phyloP scores from a whole-genome alignment of 305 asterid genomes.

The Fraxinus greggii region DNA sequence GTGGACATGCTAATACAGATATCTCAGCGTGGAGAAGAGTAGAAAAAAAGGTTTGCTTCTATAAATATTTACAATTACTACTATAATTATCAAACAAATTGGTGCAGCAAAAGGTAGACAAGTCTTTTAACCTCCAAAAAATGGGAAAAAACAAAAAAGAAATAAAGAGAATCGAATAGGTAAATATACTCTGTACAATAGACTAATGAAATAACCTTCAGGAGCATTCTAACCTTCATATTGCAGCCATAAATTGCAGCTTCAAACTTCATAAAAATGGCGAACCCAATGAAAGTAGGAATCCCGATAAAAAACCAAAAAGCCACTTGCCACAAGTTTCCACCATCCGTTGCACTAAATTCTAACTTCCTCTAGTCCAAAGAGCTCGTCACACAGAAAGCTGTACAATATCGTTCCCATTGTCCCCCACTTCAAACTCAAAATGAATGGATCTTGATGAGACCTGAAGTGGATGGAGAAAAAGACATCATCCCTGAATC shows the following conservation, averaged over 20 bases:
- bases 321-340: not conserved
- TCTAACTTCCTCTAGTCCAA: not conserved
- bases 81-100: slow-evolving; percentile 1
- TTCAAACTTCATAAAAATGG: not conserved
- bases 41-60: not conserved
- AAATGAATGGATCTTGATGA: not conserved
- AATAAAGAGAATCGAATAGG: not conserved
- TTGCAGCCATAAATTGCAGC: slow-evolving; percentile 4
- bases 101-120: not conserved
- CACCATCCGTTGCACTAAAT: not conserved
- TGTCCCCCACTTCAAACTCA: not conserved
- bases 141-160: not conserved
- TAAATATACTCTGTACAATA: not conserved
- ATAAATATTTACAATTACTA: slow-evolving; percentile 5
- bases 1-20: not conserved
- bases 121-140: not conserved
- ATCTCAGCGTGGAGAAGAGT: not conserved
- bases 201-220: not conserved
- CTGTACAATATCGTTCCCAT: not conserved
- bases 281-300: not conserved
- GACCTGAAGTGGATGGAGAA: not conserved
- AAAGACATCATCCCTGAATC: not conserved
- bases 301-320: not conserved
- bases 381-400: not conserved
- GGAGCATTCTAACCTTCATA: not conserved